Base-by-base conservation (phyloP, 2,329 filamentous ascomycete species). In the Pseudogymnoascus destructans region DNA sequence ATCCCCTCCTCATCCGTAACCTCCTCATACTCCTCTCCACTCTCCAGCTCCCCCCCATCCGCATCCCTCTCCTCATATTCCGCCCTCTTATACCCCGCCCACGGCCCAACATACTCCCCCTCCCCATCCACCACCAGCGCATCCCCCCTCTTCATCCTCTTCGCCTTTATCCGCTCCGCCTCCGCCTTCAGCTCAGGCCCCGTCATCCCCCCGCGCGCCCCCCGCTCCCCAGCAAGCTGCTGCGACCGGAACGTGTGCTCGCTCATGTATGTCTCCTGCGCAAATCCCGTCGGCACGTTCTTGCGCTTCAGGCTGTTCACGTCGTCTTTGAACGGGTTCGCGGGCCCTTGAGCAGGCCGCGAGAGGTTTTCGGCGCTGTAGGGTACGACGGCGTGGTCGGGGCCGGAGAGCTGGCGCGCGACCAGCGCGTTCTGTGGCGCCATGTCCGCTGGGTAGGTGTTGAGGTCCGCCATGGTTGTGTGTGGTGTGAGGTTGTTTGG, bases 181-280 rank as follows among this genome's bases (percentile, higher is more conserved):
- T 84, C 80, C 63, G 87, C 86, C 71, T 95, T 96, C 25, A 80
- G 75, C 10, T 83, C 72, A 17, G 70, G 67, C 23, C 75, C 76
- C 15, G 74, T 77, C 64, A 80, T 76, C 62, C 81, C 79, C 63
- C 72, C 85, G 70, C 66, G 81, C 15, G 32, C 52, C 7, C 52
- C 52, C 9, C 27, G 7, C 25, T 17, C 23, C 25, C 27, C 52
- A 1, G 89, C 90, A 59, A 89, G 85, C 69, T 96, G 91, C 63
- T 93, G 90, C 67, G 81, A 82, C 64, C 89, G 83, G 70, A 98
- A 98, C 0, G 88, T 90, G 63, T 92, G 82, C 67, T 97, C 93
- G 70, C 89, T 95, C 63, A 98, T 82, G 64, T 82, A 87, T 0
- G 87, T 90, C 72, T 98, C 92, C 65, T 93, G 81, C 1, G 93